Percentiles rank a stretch among this genome's conserved stretches.
Conservation (phyloP, 495 filamentous ascomycete species). For the Annulohypoxylon stygium region DNA sequence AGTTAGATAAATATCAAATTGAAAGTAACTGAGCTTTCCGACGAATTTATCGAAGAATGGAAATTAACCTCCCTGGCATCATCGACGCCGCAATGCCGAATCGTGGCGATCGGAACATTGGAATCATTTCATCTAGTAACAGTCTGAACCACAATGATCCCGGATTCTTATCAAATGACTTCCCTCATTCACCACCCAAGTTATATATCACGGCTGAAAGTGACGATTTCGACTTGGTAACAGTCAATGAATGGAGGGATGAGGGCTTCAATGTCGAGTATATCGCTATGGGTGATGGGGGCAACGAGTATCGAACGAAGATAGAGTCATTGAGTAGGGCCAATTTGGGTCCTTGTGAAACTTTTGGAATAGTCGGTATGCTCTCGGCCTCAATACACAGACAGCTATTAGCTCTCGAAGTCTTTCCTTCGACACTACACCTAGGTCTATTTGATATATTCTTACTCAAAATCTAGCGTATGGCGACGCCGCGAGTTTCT, state of each 20-base stretch:
- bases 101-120: conserved; percentile 48
- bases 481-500: conserved; percentile 53
- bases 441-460: not conserved
- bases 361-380: conserved; percentile 54
- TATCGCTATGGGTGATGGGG: conserved; percentile 66
- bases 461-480: conserved; percentile 44
- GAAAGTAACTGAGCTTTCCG: not conserved
- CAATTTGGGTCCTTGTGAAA: conserved; percentile 52
- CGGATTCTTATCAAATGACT: conserved; percentile 54
- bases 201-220: conserved; percentile 75
- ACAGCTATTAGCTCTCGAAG: not conserved
- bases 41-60: conserved; percentile 37
- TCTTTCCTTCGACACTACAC: not conserved
- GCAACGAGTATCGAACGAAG: conserved; percentile 65
- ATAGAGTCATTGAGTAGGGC: conserved; percentile 51
- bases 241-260: conserved; percentile 69
- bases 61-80: conserved; percentile 52
- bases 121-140: conserved; percentile 52
- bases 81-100: conserved; percentile 51
- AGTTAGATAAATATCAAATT: not conserved
- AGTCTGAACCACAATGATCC: conserved; percentile 52
- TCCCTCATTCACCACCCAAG: conserved; percentile 60
- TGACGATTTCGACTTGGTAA: conserved; percentile 70
- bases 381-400: conserved; percentile 3
- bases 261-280: conserved; percentile 78